Percentiles rank a stretch among this genome's conserved stretches.
Conservation (phyloP, 352 stramenopile genomes). For the Peronosclerospora sorghi region DNA sequence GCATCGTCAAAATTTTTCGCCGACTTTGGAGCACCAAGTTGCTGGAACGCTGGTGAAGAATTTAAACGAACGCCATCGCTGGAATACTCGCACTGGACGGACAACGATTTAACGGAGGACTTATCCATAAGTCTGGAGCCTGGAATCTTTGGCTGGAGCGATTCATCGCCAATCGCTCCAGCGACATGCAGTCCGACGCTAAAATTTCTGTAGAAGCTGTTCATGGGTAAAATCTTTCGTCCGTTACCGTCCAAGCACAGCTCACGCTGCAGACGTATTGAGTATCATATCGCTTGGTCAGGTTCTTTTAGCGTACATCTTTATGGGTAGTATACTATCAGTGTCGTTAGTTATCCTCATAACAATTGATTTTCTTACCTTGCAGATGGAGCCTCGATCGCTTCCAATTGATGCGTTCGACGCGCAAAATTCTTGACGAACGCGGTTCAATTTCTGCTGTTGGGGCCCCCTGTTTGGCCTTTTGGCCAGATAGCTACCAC, state of each 20-base stretch:
- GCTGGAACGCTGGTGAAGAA: conserved; percentile 25
- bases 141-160: conserved; percentile 15
- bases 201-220: conserved; percentile 11
- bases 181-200: conserved; percentile 11
- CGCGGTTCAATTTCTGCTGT: conserved; percentile 40
- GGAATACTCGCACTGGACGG: conserved; percentile 25
- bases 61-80: conserved; percentile 14
- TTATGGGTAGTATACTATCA: no score
- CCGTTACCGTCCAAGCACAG: no score
- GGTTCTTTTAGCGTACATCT: no score
- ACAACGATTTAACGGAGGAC: conserved; percentile 34
- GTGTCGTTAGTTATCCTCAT: conserved; percentile 5
- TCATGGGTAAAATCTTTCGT: neutral
- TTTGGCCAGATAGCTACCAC: conserved; percentile 35
- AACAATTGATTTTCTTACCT: conserved; percentile 9
- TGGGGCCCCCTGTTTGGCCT: conserved; percentile 48
- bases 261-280: no score
- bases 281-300: no score
- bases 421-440: conserved; percentile 49
- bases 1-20: conserved; percentile 22
- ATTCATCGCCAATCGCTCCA: conserved; percentile 2
- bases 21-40: conserved; percentile 44
- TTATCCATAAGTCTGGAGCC: conserved; percentile 20
- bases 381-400: conserved; percentile 14
- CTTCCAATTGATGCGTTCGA: conserved; percentile 42